Base-by-base conservation (phyloP, 768 basidiomycete genomes). In the Nidularia sp. region DNA sequence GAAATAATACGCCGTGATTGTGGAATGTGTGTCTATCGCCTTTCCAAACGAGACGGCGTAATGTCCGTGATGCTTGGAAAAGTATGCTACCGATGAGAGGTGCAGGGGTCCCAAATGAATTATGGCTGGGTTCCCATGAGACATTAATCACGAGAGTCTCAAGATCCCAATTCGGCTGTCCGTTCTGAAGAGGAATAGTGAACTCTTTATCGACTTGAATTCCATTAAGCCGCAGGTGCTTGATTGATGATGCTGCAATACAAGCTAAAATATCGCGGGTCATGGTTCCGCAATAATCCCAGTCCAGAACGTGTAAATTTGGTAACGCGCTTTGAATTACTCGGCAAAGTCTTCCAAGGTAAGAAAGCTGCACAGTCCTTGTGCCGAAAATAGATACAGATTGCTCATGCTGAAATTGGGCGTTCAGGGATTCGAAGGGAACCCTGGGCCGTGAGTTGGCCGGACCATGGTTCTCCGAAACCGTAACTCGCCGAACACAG, bases 291-390 rank as follows among this genome's bases (percentile, higher is more conserved):
- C 57, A 54, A 12, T 54, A 52, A 36, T 58, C 54, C 66, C 64
- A 68, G 34, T 66, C 55, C 13, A 70, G 45, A 4, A 63, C 55
- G 32, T 62, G 55, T n/a, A 70, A 56, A 50, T 70, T 68, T 6
- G 58, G 52, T 22, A 66, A 49, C 6, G 55, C 51, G 8, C 31
- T 25, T 33, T 52, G 42, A 22, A 66, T 43, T n/a, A 57, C 36
- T 6, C 52, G 25, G 22, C 47, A 57, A n/a, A 60, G 50, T 31
- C 41, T 45, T 5, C 13, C 52, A 41, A 53, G 36, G 34, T 55
- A 55, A 22, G 43, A 13, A 29, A 29, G 32, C 43, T 55, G 47
- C 18, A 43, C 47, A 8, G n/a, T 43, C 5, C 49, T 32, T 29
- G 43, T 12, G 22, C 45, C 36, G 6, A 12, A n/a, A 9, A 53